A percentile compares a stretch with the other conserved stretches of the same genome.
These are phyloP conservation scores for Syncephalastrum racemosum DNA, from an alignment of 371 early-diverging fungal genomes.

Conservation along the genomic window DNA sequence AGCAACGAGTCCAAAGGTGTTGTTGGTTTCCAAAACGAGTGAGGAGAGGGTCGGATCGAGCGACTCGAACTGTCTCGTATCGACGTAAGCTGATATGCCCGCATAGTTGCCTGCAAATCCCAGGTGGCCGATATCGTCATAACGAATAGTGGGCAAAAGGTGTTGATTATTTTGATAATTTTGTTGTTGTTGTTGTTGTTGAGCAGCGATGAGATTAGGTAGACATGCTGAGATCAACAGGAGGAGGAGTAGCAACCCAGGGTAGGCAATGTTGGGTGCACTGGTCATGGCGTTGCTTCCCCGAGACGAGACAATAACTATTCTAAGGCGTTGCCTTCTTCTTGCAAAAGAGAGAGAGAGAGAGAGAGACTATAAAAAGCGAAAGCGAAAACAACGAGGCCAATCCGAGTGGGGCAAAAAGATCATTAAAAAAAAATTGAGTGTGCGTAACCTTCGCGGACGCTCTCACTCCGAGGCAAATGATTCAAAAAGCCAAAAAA, in stretches of 20 bases:
- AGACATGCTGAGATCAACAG: conserved; percentile 1
- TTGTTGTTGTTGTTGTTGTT: too few species aligned
- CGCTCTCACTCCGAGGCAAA: conserved; percentile 5
- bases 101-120: conserved; percentile 41
- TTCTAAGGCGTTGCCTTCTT: background rate
- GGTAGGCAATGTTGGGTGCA: background rate
- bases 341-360: background rate
- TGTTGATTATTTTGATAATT: background rate
- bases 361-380: conserved; percentile 7
- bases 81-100: conserved; percentile 31
- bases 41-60: conserved; percentile 15
- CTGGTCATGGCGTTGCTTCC: background rate
- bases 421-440: conserved; percentile 13
- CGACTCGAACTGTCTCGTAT: conserved; percentile 23
- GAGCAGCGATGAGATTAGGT: conserved; percentile 1
- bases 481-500: conserved; percentile 9
- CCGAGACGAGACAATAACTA: too few species aligned
- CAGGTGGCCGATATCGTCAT: conserved; percentile 26
- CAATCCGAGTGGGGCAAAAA: conserved; percentile 9
- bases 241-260: background rate
- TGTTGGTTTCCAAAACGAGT: conserved; percentile 17
- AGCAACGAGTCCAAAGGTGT: conserved; percentile 21
- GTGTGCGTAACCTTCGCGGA: conserved; percentile 4
- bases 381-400: conserved; percentile 10
- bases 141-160: conserved; percentile 16